phyloP scores from a whole-genome alignment of 192 early-diverging fungal species.

The Mortierella antarctica region DNA sequence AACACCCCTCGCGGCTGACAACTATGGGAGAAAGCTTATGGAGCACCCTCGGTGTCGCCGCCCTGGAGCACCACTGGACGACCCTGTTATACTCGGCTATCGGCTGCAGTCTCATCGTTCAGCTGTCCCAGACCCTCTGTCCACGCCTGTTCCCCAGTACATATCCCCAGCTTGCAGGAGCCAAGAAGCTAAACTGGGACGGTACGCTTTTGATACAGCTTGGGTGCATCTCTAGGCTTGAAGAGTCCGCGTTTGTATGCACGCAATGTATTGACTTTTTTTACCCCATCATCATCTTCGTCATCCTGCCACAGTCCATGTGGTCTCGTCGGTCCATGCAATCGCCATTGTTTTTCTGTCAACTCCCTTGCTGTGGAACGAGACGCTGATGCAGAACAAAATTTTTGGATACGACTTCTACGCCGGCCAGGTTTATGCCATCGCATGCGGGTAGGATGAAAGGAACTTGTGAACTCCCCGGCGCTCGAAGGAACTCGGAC shows the following conservation, averaged over 20 bases:
- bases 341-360: conserved; percentile 71
- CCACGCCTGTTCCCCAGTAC: conserved; percentile 74
- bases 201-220: conserved; percentile 17
- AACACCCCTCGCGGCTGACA: not conserved
- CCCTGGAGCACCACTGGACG: conserved; percentile 74
- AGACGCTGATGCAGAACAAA: conserved; percentile 70
- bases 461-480: not conserved
- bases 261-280: not conserved
- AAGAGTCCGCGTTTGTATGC: not conserved
- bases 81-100: conserved; percentile 60
- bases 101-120: conserved; percentile 65
- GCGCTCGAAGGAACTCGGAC: not conserved
- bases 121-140: conserved; percentile 70
- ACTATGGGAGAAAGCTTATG: conserved; percentile 48
- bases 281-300: not conserved
- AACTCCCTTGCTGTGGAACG: conserved; percentile 74
- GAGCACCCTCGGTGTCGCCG: conserved; percentile 64
- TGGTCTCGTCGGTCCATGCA: conserved; percentile 84
- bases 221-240: not conserved
- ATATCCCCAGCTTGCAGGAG: conserved; percentile 67
- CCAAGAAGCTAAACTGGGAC: conserved; percentile 64
- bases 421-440: conserved; percentile 80
- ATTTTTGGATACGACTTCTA: conserved; percentile 79
- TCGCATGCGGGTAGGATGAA: conserved; percentile 79
- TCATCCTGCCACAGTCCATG: conserved; percentile 62